Evolutionary conservation across 768 basidiomycete species (phyloP).

Genomic region (Tylopilus balloui): DNA sequence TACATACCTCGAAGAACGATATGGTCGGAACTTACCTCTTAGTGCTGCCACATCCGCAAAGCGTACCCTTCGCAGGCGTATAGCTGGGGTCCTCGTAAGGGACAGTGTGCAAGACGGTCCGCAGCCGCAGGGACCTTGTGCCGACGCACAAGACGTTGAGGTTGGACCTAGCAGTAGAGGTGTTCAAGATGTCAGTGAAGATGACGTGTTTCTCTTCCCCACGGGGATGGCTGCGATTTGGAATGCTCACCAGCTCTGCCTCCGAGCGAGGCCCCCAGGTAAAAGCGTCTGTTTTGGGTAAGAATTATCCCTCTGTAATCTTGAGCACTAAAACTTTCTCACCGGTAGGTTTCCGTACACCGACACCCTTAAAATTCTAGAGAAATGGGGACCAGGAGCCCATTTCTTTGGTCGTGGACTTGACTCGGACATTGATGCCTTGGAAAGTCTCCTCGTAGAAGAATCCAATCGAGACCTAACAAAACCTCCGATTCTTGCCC

Average conservation of each 20-base stretch:
- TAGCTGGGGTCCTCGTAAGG: constrained; percentile 77
- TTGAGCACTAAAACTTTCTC: neutral
- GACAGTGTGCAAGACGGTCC: constrained; percentile 41
- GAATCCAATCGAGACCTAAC: constrained; percentile 36
- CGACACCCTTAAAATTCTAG: constrained; percentile 88
- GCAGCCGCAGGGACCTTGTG: constrained; percentile 33
- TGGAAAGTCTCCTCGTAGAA: constrained; percentile 58
- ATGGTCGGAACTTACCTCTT: constrained; percentile 84
- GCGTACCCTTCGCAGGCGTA: constrained; percentile 77
- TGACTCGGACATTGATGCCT: constrained; percentile 66
- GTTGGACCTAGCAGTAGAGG: constrained; percentile 66
- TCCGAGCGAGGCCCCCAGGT: constrained; percentile 45
- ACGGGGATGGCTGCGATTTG: constrained; percentile 95
- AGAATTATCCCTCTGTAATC: constrained; percentile 20
- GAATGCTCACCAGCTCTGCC: constrained; percentile 75
- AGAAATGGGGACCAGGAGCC: constrained; percentile 96
- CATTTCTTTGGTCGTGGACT: constrained; percentile 83
- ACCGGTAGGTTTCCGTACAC: constrained; percentile 81
- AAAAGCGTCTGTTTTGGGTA: constrained; percentile 96
- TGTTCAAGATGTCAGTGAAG: constrained; percentile 65
- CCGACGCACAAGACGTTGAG: constrained; percentile 42
- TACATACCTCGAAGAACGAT: constrained; percentile 88
- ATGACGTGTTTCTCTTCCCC: constrained; percentile 85
- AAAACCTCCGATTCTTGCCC: constrained; percentile 63
- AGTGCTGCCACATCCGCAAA: constrained; percentile 77